Base-by-base conservation (phyloP, 1,284 basidiomycete genomes). In the Malassezia pachydermatis region DNA sequence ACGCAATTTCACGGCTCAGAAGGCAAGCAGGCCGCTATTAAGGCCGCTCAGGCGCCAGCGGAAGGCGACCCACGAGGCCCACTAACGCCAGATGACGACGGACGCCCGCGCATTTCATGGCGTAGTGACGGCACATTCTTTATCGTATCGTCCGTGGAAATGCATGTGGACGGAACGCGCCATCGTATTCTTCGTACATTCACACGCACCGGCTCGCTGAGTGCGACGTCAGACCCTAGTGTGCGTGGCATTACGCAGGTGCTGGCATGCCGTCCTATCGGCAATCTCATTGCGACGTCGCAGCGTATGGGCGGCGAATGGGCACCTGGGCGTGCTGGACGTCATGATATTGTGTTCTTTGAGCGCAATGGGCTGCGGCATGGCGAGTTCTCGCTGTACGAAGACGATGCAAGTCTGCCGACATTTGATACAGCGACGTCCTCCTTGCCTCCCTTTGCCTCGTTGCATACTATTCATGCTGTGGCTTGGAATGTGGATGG, bases 1-100 rank as follows among this genome's bases (percentile, higher is more conserved):
- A 98, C 94, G 0, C 94, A 99, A 70, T 99, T 99, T 70, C 90
- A 96, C 62, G 94, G 94, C 11, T 90, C 88, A 0, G 77, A 89
- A 4, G 94, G 94, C 24, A 98, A 96, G 72, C 76, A 80, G 8
- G 86, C 86, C 4, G 86, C 87, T 0, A 63, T 73, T 20, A 63
- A 74, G 1, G 64, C 72, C 2, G 79, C 80, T 52, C 77, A 78
- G 1, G 72, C 78, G 0, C 69, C 76, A 20, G 72, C 46, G 37
- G 51, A 55, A 30, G 45, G 50, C 28, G 59, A 60, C 32, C 45
- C 58, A 11, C 51, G 72, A 13, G 55, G 66, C 28, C 70, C 70
- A 17, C 74, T 70, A 25, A 54, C 83, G 0, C 51, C 50, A 1
- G 81, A 84, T 54, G 88, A 95, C 63, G 83, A 90, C 56, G 73